Evolutionary conservation across 2,329 filamentous ascomycete genomes (phyloP), one percentile per base, ranked within the genome.

Genomic region (Domatiomyces globalis): DNA sequence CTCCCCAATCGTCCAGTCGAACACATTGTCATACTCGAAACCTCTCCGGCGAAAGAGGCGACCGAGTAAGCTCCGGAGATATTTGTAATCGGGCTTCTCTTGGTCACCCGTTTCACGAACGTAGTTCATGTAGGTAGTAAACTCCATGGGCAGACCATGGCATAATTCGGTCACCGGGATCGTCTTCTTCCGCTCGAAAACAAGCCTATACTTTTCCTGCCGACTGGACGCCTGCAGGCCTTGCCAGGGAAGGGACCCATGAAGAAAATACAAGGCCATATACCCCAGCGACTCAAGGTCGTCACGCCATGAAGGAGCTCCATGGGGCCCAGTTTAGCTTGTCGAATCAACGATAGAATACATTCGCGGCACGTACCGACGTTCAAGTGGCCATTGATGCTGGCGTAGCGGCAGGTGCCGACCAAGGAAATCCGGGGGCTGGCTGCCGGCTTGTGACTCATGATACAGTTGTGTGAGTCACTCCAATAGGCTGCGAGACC

Each of bases 231-330:
- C 51, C 71, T 84, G 84, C 56, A 85, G 71, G 7, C 81, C 81
- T 64, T 85, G 80, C 81, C 81, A 85, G 43, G 81, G 81, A 50
- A 85, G 72, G 4, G 80, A 80, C 46, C 82, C 81, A 15, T 80
- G 75, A 48, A 85, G 69, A 67, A 85, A 85, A 68, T 85, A 85
- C 74, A 85, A 48, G 67, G 84, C 84, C 36, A 85, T 81, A 63
- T 85, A 81, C 19, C 81, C 81, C 10, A 85, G 71, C 2, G 44
- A 33, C 29, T 55, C 52, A 27, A 55, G 36, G 19, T 51, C 45
- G 46, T 52, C 50, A 49, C 50, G 33, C 17, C 45, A 27, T 19
- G 49, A 51, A 39, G 49, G 25, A 48, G 36, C 52, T 54, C 25
- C 29, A 46, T 20, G n/a, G 2, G 49, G 22, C 33, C 19, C 2